Evolutionary conservation across 495 filamentous ascomycete genomes (phyloP), one percentile per base, ranked within the genome.

Genomic region (Aspergillus leporis): DNA sequence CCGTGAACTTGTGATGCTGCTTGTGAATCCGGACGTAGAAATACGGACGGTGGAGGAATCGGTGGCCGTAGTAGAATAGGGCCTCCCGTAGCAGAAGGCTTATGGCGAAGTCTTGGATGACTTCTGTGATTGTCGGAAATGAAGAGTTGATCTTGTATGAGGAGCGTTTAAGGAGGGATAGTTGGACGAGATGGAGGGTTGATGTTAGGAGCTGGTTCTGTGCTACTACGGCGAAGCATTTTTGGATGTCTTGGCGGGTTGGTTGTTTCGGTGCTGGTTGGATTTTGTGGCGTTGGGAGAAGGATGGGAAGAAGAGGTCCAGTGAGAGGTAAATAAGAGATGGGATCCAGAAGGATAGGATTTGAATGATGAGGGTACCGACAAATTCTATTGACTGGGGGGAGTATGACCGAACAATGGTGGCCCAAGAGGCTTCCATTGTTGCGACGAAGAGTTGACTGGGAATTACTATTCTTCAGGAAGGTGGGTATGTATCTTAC

Each of bases 61-160:
- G 73, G 66, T 90, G 82, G 58, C 70, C 56, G 59, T 81, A 81
- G 66, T 86, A 86, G 70, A 86, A 87, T 5, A 79, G 30, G 10
- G 74, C 40, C 62, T 89, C 81, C 61, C 84, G 72, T 55, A 74
- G 34, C 34, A 85, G 58, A 28, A 79, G 46, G 59, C 77, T 74
- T 64, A 81, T 30, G 49, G 78, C 7, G 52, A 85, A 48, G 61
- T 87, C 75, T 46, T 68, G 59, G 9, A 63, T 34, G 50, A 85
- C 30, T 41, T 77, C 69, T 4, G n/a, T 1, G 0, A 67, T 9
- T 2, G 70, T 28, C 4, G 81, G 81, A 0, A 81, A 55, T 0
- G 59, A 41, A 0, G 63, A 16, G 12, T 70, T 62, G 41, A 81
- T 61, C 0, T 63, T 66, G 53, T 81, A 80, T 5, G 71, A 65